A percentile compares a stretch with the other conserved stretches of the same genome.
These are phyloP conservation scores for Candida pseudofarinosa DNA, from an alignment of 805 yeast genomes.

Conservation along the genomic window DNA sequence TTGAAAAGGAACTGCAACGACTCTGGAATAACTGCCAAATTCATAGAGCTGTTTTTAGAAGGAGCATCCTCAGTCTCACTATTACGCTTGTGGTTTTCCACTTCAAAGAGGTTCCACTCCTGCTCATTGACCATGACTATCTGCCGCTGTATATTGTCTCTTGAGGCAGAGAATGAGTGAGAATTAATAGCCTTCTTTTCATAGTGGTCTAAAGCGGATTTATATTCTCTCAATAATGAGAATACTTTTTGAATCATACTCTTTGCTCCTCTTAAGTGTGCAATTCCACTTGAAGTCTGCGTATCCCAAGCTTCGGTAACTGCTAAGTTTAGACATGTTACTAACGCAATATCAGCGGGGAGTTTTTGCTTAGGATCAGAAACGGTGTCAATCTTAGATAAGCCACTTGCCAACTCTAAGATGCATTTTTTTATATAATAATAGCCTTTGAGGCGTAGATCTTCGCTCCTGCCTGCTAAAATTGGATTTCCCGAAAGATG, in stretches of 20 bases:
- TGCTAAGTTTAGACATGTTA: constrained; percentile 60
- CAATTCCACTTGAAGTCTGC: constrained; percentile 62
- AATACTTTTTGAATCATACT: constrained; percentile 52
- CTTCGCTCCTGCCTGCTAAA: constrained; percentile 42
- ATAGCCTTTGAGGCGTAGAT: constrained; percentile 47
- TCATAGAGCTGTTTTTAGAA: neutral
- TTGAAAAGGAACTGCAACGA: constrained; percentile 53
- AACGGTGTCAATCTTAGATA: constrained; percentile 24
- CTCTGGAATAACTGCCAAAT: constrained; percentile 26
- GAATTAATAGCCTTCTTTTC: constrained; percentile 7
- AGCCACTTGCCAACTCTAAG: constrained; percentile 54
- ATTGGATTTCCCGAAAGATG: constrained; percentile 41
- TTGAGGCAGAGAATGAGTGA: constrained; percentile 2
- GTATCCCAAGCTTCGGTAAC: constrained; percentile 69
- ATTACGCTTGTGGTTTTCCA: constrained; percentile 7
- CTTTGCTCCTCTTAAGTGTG: constrained; percentile 64
- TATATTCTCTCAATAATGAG: constrained; percentile 21
- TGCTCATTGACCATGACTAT: constrained; percentile 27
- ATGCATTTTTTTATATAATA: constrained; percentile 59
- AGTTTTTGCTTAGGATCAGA: constrained; percentile 17
- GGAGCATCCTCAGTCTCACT: constrained; percentile 3
- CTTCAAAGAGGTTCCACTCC: constrained; percentile 29
- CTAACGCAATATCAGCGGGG: constrained; percentile 63
- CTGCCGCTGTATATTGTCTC: constrained; percentile 14
- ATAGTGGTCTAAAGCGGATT: constrained; percentile 5